Evolutionary conservation across 108 stramenopile genomes (phyloP), one percentile per base, ranked within the genome.

Genomic region (Aurantiochytrium sp.): DNA sequence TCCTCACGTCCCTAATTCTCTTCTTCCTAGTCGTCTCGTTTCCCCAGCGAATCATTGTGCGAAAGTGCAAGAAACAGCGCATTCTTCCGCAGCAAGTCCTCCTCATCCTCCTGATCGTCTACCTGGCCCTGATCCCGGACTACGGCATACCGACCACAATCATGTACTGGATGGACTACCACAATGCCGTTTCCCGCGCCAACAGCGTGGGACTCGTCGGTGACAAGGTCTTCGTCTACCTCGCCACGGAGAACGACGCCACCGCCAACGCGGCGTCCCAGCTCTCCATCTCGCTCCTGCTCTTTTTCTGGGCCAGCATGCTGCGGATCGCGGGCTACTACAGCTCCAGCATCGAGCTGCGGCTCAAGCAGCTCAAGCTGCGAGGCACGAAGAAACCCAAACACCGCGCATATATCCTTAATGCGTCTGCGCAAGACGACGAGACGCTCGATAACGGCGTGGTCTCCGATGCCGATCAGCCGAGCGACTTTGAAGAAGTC

Each of bases 11-110:
- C 24, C 8, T 19, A 34, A 65, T 81, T 24, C 30, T 81, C 2
- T 17, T 81, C 1, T 81, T 81, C 30, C 42, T 81, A 0, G 10
- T 81, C n/a, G 32, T 81, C 32, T n/a, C 27, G 19, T 81, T 48
- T 81, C 39, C 73, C 19, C 73, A 81, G 45, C 73, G 73, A 6
- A 81, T 81, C 45, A 48, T 81, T 81, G 39, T 42, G 32, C 39
- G 73, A 12, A 30, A 12, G 1, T 81, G 39, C 27, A 22, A 24
- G 6, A 30, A 48, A 42, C 15, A 48, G 21, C 73, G 73, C 17
- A 24, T 48, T 22, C 45, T 81, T 2, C 73, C 73, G 42, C 73
- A 81, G 45, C 73, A 81, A 48, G 45, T 81, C 45, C n/a, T 81
- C 2, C 6, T 81, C 27, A 48, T 81, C 45, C 50, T 81, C 12